Percentiles rank a stretch among this genome's conserved stretches.
phyloP scores from a whole-genome alignment of 2,329 filamentous ascomycete species.

The Corinectria fuckeliana region DNA sequence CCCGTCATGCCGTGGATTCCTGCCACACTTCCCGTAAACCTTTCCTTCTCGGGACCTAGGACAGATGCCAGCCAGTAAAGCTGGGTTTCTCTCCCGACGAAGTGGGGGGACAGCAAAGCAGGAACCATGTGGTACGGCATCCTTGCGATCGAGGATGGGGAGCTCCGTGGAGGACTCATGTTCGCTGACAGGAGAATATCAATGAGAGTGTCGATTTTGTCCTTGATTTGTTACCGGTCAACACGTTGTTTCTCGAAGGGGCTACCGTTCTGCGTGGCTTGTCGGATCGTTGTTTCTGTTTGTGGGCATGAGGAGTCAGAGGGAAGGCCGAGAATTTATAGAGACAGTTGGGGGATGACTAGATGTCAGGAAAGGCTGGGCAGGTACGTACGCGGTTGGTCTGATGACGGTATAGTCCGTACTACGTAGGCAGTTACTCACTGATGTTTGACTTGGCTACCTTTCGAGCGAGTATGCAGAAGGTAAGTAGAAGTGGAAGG shows the following conservation, averaged over 20 bases:
- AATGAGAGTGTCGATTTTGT: not conserved
- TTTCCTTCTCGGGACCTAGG: not conserved
- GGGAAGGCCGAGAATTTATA: not conserved
- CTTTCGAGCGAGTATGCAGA: not conserved
- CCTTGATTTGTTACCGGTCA: not conserved
- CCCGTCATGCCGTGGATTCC: not conserved
- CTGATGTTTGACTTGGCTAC: not conserved
- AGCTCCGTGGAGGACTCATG: not conserved
- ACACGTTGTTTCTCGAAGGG: not conserved
- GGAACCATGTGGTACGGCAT: not conserved
- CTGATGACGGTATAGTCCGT: too few relatives aligned
- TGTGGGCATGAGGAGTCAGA: not conserved
- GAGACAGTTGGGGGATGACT: not conserved
- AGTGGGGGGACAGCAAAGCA: not conserved
- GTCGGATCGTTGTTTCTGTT: not conserved
- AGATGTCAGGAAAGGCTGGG: not conserved
- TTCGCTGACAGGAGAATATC: not conserved
- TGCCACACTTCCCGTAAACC: not conserved
- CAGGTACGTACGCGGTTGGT: not conserved
- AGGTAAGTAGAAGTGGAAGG: not conserved
- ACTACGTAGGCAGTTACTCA: not conserved
- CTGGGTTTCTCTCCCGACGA: not conserved
- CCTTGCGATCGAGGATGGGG: not conserved
- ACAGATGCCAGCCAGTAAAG: not conserved
- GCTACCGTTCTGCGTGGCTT: not conserved